These are phyloP conservation scores for Nasturtium officinale DNA, from an alignment of 345 rosid genomes.

Conservation along the genomic window DNA sequence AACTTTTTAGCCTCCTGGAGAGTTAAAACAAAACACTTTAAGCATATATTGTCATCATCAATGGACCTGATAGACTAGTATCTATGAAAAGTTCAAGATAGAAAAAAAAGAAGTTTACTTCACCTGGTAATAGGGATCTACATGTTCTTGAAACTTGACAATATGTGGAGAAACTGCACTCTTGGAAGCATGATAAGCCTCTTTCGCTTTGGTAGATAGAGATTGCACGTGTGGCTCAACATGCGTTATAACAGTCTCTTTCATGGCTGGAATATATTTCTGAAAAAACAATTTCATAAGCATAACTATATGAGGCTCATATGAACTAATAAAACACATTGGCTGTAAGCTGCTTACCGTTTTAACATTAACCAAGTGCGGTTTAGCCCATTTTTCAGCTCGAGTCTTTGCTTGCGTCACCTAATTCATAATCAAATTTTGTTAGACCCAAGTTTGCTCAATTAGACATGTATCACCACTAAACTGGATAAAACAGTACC, in stretches of 20 bases:
- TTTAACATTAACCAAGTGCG: slow-evolving; percentile 67
- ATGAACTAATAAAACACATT: background rate
- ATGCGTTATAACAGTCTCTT: slow-evolving; percentile 54
- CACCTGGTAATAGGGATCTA: slow-evolving; percentile 44
- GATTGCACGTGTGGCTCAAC: slow-evolving; percentile 73
- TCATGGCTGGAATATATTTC: slow-evolving; percentile 78
- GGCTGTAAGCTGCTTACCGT: slow-evolving; percentile 53
- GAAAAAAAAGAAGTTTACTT: background rate
- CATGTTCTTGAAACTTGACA: slow-evolving; percentile 48
- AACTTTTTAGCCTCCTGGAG: slow-evolving; percentile 78
- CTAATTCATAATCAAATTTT: slow-evolving; percentile 44
- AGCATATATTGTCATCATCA: background rate
- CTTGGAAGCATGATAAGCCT: slow-evolving; percentile 56
- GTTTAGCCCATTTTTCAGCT: slow-evolving; percentile 82
- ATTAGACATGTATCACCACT: background rate
- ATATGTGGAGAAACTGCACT: slow-evolving; percentile 63
- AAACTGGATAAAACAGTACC: slow-evolving; percentile 49
- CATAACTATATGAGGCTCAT: slow-evolving; percentile 13
- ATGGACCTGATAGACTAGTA: background rate
- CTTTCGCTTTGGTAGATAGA: slow-evolving; percentile 57
- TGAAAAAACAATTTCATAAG: slow-evolving; percentile 38
- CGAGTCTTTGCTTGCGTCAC: slow-evolving; percentile 59
- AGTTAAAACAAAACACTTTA: background rate
- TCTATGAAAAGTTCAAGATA: background rate
- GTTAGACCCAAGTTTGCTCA: slow-evolving; percentile 4